These are phyloP conservation scores for Hypomontagnella submonticulosa DNA, from an alignment of 495 filamentous ascomycete genomes.

Conservation along the genomic window DNA sequence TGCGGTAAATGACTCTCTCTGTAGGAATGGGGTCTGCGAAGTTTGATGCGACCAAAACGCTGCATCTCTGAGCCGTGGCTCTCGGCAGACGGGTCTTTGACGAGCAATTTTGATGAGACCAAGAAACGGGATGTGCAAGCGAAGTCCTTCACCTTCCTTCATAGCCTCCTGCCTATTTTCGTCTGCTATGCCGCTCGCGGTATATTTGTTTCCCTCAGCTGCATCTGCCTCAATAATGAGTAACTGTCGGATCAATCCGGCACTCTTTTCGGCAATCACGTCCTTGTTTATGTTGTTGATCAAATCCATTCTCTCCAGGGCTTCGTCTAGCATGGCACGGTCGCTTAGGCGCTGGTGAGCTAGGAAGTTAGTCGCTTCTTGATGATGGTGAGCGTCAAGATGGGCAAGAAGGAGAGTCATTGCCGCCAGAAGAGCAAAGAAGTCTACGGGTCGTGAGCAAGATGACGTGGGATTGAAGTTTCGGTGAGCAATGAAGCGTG, in stretches of 20 bases:
- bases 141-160: not conserved
- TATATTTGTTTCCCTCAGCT: conserved; percentile 18
- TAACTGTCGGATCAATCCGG: conserved; percentile 48
- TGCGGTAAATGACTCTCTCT: too few species aligned
- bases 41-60: not conserved
- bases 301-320: conserved; percentile 53
- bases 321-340: conserved; percentile 58
- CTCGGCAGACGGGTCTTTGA: not conserved
- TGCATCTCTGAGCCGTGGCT: conserved; percentile 12
- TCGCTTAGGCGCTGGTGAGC: conserved; percentile 57
- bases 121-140: conserved; percentile 53
- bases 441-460: conserved; percentile 34
- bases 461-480: conserved; percentile 33
- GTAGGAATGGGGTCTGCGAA: not conserved
- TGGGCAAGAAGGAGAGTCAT: conserved; percentile 52
- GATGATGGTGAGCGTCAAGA: conserved; percentile 40
- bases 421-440: conserved; percentile 49
- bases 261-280: conserved; percentile 47
- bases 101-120: conserved; percentile 43
- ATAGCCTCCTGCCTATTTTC: not conserved
- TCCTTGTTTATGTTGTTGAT: conserved; percentile 49
- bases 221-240: conserved; percentile 53
- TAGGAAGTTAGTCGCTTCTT: conserved; percentile 33
- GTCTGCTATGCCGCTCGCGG: not conserved
- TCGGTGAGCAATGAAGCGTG: conserved; percentile 43